Evolutionary conservation across 176 grass and related monocot genomes (phyloP).

Genomic region (Cenchrus americanus): DNA sequence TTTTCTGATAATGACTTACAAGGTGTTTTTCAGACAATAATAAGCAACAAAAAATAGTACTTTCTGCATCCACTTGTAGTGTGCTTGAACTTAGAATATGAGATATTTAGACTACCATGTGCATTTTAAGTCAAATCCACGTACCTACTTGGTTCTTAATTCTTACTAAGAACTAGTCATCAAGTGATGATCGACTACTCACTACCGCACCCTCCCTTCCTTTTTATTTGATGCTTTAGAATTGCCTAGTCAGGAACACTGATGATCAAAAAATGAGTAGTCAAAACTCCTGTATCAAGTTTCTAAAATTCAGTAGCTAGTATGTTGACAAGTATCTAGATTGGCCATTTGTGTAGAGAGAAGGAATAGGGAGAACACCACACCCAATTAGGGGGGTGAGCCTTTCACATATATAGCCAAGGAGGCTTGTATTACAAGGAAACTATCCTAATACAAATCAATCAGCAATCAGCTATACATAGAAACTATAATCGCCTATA

Average conservation of each 20-base stretch:
- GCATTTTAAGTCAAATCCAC: neutral
- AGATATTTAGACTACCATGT: neutral
- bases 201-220: neutral
- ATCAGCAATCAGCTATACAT: too few relatives aligned
- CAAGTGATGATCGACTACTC: neutral
- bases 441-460: too few relatives aligned
- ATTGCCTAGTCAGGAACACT: neutral
- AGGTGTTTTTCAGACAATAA: too few relatives aligned
- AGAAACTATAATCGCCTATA: too few relatives aligned
- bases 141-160: neutral
- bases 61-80: too few relatives aligned
- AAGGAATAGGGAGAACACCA: too few relatives aligned
- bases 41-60: too few relatives aligned
- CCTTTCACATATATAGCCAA: too few relatives aligned
- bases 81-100: neutral
- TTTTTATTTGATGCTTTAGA: neutral
- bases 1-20: too few relatives aligned
- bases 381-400: too few relatives aligned
- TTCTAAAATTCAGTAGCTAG: neutral
- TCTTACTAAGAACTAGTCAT: neutral
- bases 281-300: neutral
- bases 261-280: neutral
- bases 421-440: too few relatives aligned
- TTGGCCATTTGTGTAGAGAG: too few relatives aligned
- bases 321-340: neutral